phyloP scores from a whole-genome alignment of 2,329 filamentous ascomycete genomes.

The Hymenoscyphus linearis region DNA sequence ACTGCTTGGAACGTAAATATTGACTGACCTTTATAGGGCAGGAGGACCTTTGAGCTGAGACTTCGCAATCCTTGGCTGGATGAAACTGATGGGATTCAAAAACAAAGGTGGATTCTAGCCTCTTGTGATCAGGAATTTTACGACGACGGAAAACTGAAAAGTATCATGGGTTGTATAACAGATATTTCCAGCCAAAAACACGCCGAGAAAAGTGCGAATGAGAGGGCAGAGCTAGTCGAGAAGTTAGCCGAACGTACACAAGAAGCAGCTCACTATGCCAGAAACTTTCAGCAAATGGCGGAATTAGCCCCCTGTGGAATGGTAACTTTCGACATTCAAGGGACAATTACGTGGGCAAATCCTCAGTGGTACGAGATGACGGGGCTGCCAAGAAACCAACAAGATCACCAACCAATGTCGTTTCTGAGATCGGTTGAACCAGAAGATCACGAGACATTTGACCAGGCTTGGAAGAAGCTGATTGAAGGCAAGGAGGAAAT shows the following conservation, averaged over 20 bases:
- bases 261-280: conserved; percentile 20
- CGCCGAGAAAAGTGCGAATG: conserved; percentile 18
- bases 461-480: conserved; percentile 56
- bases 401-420: conserved; percentile 46
- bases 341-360: conserved; percentile 25
- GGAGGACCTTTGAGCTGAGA: conserved; percentile 19
- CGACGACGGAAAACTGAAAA: conserved; percentile 21
- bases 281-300: conserved; percentile 23
- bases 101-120: conserved; percentile 23
- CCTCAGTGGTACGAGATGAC: conserved; percentile 56
- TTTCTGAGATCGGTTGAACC: conserved; percentile 67
- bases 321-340: conserved; percentile 20
- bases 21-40: background rate
- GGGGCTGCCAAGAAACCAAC: conserved; percentile 52
- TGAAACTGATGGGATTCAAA: conserved; percentile 12
- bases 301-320: conserved; percentile 22
- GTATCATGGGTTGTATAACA: conserved; percentile 26
- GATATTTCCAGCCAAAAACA: conserved; percentile 23
- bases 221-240: conserved; percentile 17
- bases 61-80: conserved; percentile 33
- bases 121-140: conserved; percentile 25
- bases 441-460: conserved; percentile 56
- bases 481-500: conserved; percentile 63
- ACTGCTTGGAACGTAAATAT: too few relatives aligned
- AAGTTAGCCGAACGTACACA: conserved; percentile 19